Conservation (phyloP, 179 eudicot species). For the Carnegiea gigantea region DNA sequence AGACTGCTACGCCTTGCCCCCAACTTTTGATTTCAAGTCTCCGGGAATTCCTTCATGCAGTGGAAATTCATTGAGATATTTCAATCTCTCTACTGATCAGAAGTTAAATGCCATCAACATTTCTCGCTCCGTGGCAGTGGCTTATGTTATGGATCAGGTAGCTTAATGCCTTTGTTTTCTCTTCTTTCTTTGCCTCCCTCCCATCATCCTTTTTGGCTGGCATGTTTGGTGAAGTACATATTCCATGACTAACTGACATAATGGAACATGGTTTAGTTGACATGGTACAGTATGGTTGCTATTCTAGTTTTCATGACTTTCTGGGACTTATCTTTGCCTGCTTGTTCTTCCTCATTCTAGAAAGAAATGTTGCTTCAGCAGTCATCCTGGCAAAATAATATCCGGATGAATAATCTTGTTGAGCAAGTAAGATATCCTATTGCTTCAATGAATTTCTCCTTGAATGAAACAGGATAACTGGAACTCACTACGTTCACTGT, state of each 20-base stretch:
- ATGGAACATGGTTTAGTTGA: neutral
- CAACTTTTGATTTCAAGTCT: slow-evolving; percentile 41
- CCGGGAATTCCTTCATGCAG: slow-evolving; percentile 39
- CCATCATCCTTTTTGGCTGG: neutral
- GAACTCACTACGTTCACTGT: slow-evolving; percentile 15
- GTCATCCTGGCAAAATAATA: slow-evolving; percentile 93
- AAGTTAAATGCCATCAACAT: slow-evolving; percentile 74
- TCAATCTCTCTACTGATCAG: slow-evolving; percentile 69
- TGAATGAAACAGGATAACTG: neutral
- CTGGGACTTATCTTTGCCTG: neutral
- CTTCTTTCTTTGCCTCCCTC: neutral
- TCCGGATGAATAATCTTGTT: slow-evolving; percentile 82
- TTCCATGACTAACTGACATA: neutral
- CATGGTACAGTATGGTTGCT: neutral
- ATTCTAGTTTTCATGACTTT: neutral
- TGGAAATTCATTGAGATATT: slow-evolving; percentile 37
- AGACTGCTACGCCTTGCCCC: slow-evolving; percentile 50
- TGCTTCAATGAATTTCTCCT: slow-evolving; percentile 15
- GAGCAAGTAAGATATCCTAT: slow-evolving; percentile 70
- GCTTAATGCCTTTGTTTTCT: neutral
- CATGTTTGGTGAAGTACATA: neutral
- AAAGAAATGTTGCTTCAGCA: slow-evolving; percentile 94
- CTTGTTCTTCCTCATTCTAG: slow-evolving; percentile 42
- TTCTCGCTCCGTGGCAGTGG: slow-evolving; percentile 81
- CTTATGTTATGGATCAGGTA: slow-evolving; percentile 99